Conservation (phyloP, 2,329 filamentous ascomycete species). For the Clarireedia monteithiana region DNA sequence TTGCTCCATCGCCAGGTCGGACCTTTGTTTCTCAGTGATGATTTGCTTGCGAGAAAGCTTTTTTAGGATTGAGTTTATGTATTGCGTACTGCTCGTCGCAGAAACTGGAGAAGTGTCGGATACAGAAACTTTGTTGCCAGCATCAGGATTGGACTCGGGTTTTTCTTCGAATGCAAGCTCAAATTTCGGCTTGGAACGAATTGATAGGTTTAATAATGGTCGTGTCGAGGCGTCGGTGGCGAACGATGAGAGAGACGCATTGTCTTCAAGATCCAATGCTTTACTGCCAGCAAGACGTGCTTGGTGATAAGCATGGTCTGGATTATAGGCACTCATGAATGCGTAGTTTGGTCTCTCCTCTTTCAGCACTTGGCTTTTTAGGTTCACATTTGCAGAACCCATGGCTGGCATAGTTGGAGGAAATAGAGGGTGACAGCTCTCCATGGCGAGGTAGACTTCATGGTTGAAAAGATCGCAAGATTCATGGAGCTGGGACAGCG, state of each 20-base stretch:
- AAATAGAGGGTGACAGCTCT: neutral
- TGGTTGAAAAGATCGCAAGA: constrained; percentile 1
- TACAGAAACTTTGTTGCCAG: neutral
- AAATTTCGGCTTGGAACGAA: neutral
- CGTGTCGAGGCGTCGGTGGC: neutral
- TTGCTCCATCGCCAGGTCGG: too few relatives aligned
- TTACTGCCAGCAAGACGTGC: neutral
- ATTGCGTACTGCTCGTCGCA: neutral
- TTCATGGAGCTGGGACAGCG: neutral
- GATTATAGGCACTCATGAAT: constrained; percentile 7
- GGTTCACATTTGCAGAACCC: neutral
- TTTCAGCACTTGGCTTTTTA: neutral
- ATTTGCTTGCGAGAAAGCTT: too few relatives aligned
- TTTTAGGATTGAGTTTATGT: too few relatives aligned
- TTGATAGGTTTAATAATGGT: neutral
- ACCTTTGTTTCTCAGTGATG: too few relatives aligned
- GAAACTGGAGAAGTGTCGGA: neutral
- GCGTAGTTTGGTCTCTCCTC: constrained; percentile 3
- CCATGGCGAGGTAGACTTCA: neutral
- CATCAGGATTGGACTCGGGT: neutral
- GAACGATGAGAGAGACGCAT: neutral
- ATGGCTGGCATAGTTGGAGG: neutral
- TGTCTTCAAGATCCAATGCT: neutral
- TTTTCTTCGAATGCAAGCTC: neutral
- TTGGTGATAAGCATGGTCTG: constrained; percentile 2